Evolutionary conservation across 2,329 filamentous ascomycete species (phyloP).

Genomic region (Penicillium sclerotigenum): DNA sequence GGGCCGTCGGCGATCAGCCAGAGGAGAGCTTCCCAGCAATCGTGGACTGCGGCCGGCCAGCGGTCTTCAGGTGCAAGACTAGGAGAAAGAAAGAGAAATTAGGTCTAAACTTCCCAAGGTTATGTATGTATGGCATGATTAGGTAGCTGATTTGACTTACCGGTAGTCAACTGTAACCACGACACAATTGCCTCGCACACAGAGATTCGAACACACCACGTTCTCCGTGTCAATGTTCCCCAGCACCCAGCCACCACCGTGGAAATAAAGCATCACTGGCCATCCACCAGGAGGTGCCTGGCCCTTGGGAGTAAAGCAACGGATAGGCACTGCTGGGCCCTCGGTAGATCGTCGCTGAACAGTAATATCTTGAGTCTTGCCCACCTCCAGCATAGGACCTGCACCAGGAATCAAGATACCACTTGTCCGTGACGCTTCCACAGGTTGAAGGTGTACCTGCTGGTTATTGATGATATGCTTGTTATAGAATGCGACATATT

Average conservation of each 20-base stretch:
- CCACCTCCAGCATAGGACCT: constrained; percentile 50
- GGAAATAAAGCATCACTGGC: constrained; percentile 57
- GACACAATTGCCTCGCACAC: constrained; percentile 49
- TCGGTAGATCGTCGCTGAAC: constrained; percentile 45
- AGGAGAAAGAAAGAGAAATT: background rate
- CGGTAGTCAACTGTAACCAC: constrained; percentile 57
- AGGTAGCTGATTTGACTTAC: constrained; percentile 30
- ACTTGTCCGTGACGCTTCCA: constrained; percentile 51
- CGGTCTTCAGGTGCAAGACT: constrained; percentile 57
- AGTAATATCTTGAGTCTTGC: constrained; percentile 46
- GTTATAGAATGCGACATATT: constrained; percentile 55
- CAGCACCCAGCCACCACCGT: constrained; percentile 59
- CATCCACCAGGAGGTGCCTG: constrained; percentile 48
- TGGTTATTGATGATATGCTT: constrained; percentile 50
- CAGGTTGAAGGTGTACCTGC: constrained; percentile 55
- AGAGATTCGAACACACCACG: constrained; percentile 55
- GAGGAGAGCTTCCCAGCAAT: constrained; percentile 55
- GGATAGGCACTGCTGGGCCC: constrained; percentile 50
- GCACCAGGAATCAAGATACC: constrained; percentile 54
- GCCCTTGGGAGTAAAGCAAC: constrained; percentile 52
- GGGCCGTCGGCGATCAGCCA: constrained; percentile 45
- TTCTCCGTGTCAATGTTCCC: constrained; percentile 60
- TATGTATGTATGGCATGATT: background rate
- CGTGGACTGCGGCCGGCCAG: constrained; percentile 57
- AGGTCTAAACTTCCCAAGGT: background rate